These are phyloP conservation scores for Pyrrhoderma noxium DNA, from an alignment of 1,284 basidiomycete species.

Conservation along the genomic window DNA sequence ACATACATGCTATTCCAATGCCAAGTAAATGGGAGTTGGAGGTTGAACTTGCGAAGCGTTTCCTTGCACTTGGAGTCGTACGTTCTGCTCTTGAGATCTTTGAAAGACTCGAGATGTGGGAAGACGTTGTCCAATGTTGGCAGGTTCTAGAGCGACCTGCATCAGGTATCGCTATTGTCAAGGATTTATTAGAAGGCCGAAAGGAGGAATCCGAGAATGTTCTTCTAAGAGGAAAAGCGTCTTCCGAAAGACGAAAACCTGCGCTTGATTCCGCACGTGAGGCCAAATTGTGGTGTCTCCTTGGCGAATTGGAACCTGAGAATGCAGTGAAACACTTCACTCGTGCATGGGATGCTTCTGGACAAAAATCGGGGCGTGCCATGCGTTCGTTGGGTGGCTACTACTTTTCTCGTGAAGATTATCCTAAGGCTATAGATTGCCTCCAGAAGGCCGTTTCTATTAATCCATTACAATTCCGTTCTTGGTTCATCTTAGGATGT, in stretches of 20 bases:
- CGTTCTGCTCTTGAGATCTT: conserved; percentile 88
- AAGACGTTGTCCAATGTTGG: conserved; percentile 85
- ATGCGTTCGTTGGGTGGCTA: conserved; percentile 87
- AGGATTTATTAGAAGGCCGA: conserved; percentile 74
- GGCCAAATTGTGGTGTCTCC: conserved; percentile 92
- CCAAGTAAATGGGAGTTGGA: conserved; percentile 92
- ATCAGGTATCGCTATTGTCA: conserved; percentile 71
- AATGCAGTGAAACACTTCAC: conserved; percentile 68
- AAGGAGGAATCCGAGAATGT: conserved; percentile 78
- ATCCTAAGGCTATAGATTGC: conserved; percentile 56
- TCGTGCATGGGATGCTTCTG: conserved; percentile 80
- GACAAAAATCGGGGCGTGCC: conserved; percentile 75
- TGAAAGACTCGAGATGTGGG: conserved; percentile 93
- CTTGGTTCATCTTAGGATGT: conserved; percentile 97
- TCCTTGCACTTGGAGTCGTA: conserved; percentile 76
- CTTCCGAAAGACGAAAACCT: conserved; percentile 35
- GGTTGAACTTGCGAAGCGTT: conserved; percentile 77
- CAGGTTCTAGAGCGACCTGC: conserved; percentile 72
- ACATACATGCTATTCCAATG: conserved; percentile 72
- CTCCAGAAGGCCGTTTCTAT: conserved; percentile 75
- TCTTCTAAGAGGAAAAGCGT: conserved; percentile 50
- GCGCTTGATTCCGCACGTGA: conserved; percentile 64
- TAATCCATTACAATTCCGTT: conserved; percentile 80
- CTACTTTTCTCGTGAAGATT: conserved; percentile 68
- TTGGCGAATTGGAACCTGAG: conserved; percentile 85